Base-by-base conservation (phyloP, 805 yeast species). In the Schwanniomyces vanrijiae region DNA sequence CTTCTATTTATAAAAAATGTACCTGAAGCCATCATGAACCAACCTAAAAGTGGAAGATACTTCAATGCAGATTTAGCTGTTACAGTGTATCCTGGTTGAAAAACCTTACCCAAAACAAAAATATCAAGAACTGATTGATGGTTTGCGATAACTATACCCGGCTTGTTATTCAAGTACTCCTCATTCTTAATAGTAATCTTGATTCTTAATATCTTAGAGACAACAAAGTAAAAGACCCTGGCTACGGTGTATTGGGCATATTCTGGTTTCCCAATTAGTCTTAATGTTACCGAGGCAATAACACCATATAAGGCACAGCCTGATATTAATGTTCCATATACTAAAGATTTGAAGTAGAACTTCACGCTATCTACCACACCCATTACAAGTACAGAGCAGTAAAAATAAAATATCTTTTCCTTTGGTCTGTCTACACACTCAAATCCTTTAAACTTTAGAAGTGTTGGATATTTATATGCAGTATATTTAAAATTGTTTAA, bases 11-110 rank as follows among this genome's bases (percentile, higher is more conserved):
- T 74, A 69, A 94, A 94, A 56, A 92, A 86, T 1, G 98, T 86
- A 10, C 97, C 97, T 52, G 94, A 83, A 20, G 90, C 77, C 21
- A 82, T 60, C 99, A 94, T 91, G 71, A 91, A 94, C 98, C 97
- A 92, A 11, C 99, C 99, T 56, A 94, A 75, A 58, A 94, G 79
- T 14, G 99, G 99, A 44, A 90, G 73, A 62, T 81, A 89, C 58
- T 88, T 83, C 59, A 94, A 77, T 4, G 88, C 85, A 64, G 82
- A 83, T 68, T 94, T 94, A 29, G 97, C 94, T 1, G 98, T 94
- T 40, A 94, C 96, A 6, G 91, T 84, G 72, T 91, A 90, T 43
- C 88, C 89, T 42, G 83, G 82, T 43, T 96, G 96, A 75, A 94
- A 94, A 37, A 89, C 67, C 54, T 80, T 81, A 22, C 96, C 98